phyloP scores from a whole-genome alignment of 1,284 basidiomycete species.

The Melanopsichium pennsylvanicum region DNA sequence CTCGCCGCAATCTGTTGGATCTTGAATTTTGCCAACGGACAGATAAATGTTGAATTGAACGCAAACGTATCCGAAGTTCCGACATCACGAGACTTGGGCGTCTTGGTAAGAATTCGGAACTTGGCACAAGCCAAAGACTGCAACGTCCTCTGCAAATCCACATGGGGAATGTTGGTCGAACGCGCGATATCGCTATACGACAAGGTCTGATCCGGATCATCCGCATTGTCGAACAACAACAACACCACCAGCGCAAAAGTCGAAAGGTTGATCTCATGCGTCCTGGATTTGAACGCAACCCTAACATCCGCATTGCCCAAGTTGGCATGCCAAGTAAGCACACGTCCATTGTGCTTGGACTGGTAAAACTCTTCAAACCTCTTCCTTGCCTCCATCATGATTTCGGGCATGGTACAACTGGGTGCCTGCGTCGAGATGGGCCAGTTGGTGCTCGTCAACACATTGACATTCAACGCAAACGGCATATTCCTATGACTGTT shows the following conservation, averaged over 20 bases:
- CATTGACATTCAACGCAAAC: slow-evolving; percentile 74
- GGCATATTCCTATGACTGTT: slow-evolving; percentile 72
- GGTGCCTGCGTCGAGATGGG: slow-evolving; percentile 54
- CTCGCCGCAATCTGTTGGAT: slow-evolving; percentile 85
- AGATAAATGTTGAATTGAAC: slow-evolving; percentile 85
- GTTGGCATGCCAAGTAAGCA: slow-evolving; percentile 92
- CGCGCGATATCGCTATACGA: slow-evolving; percentile 42
- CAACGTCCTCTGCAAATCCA: slow-evolving; percentile 85
- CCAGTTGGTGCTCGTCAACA: slow-evolving; percentile 65
- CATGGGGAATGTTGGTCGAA: slow-evolving; percentile 72
- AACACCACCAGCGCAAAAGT: slow-evolving; percentile 90
- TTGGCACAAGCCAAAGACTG: slow-evolving; percentile 98
- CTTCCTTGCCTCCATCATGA: slow-evolving; percentile 68
- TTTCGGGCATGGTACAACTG: slow-evolving; percentile 46
- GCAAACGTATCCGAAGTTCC: slow-evolving; percentile 80
- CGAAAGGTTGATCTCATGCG: slow-evolving; percentile 90
- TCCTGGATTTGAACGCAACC: slow-evolving; percentile 79
- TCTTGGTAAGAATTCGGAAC: slow-evolving; percentile 89
- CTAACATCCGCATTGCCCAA: slow-evolving; percentile 90
- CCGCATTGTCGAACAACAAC: slow-evolving; percentile 79
- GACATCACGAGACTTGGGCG: slow-evolving; percentile 86
- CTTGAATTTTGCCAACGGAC: slow-evolving; percentile 87
- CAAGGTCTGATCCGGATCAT: slow-evolving; percentile 18
- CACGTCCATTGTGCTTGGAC: slow-evolving; percentile 84
- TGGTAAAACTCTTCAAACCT: slow-evolving; percentile 89